These are phyloP conservation scores for Haplosporangium sp. DNA, from an alignment of 371 early-diverging fungal genomes.

Conservation along the genomic window DNA sequence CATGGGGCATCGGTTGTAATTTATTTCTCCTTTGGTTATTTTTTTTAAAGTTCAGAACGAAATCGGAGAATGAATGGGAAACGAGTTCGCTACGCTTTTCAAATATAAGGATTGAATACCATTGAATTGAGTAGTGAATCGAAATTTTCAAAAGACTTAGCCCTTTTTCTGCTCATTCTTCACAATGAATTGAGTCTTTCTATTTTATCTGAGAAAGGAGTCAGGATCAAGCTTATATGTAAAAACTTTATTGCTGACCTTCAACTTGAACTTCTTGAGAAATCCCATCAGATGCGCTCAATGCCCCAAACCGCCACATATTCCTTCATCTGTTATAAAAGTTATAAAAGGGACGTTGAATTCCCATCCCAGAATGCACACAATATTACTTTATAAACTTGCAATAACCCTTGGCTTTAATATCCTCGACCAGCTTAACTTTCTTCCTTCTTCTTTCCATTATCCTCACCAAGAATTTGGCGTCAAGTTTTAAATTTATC, in stretches of 20 bases:
- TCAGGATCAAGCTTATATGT: constrained; percentile 16
- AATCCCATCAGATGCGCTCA: not conserved
- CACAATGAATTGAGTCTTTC: not conserved
- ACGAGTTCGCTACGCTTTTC: constrained; percentile 25
- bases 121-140: constrained; percentile 3
- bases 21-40: not conserved
- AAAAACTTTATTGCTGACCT: constrained; percentile 15
- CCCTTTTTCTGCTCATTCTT: not conserved
- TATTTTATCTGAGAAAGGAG: constrained; percentile 31
- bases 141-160: constrained; percentile 11
- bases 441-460: not conserved
- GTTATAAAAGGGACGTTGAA: constrained; percentile 1
- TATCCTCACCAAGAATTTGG: not conserved
- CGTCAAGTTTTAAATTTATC: not conserved
- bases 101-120: constrained; percentile 20
- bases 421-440: not conserved
- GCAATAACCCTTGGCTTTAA: no score
- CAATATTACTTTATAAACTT: no score
- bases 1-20: not conserved
- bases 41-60: not conserved
- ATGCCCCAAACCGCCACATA: not conserved
- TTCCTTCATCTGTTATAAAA: not conserved
- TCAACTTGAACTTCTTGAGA: constrained; percentile 2
- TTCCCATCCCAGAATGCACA: no score
- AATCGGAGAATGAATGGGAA: constrained; percentile 24